Evolutionary conservation across 768 basidiomycete species (phyloP).

Genomic region (Leccinum truebloodii): DNA sequence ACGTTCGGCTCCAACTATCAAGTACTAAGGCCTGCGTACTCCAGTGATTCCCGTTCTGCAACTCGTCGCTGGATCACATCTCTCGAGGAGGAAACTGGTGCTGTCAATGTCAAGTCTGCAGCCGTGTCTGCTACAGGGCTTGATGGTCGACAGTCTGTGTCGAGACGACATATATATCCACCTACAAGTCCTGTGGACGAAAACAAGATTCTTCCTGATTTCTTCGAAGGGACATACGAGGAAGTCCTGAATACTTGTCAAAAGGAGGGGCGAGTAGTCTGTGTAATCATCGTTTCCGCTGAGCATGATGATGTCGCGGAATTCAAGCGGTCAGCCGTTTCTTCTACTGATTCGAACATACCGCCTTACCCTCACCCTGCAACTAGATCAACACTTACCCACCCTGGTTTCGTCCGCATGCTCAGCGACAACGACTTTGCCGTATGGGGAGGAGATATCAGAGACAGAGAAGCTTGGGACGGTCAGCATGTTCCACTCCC

Average conservation of each 20-base stretch:
- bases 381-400: slow-evolving; percentile 69
- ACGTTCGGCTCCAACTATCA: slow-evolving; percentile 43
- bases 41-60: slow-evolving; percentile 47
- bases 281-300: slow-evolving; percentile 80
- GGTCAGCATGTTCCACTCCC: slow-evolving; percentile 38
- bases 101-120: slow-evolving; percentile 51
- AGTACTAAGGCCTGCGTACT: slow-evolving; percentile 36
- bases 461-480: slow-evolving; percentile 80
- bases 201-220: slow-evolving; percentile 70
- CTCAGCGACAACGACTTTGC: slow-evolving; percentile 75
- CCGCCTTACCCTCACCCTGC: background rate
- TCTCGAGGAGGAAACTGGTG: slow-evolving; percentile 85
- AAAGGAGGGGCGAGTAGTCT: slow-evolving; percentile 70
- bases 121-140: slow-evolving; percentile 39
- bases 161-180: slow-evolving; percentile 34
- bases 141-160: slow-evolving; percentile 46
- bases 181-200: slow-evolving; percentile 34
- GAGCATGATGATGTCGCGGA: slow-evolving; percentile 89
- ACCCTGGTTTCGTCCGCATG: slow-evolving; percentile 64
- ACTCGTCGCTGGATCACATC: slow-evolving; percentile 77
- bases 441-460: slow-evolving; percentile 92
- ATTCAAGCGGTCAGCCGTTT: slow-evolving; percentile 70
- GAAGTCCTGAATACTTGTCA: slow-evolving; percentile 70
- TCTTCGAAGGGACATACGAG: slow-evolving; percentile 81
- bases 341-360: background rate